These are phyloP conservation scores for Passalora sequoiae DNA, from an alignment of 2,329 filamentous ascomycete genomes.

Conservation along the genomic window DNA sequence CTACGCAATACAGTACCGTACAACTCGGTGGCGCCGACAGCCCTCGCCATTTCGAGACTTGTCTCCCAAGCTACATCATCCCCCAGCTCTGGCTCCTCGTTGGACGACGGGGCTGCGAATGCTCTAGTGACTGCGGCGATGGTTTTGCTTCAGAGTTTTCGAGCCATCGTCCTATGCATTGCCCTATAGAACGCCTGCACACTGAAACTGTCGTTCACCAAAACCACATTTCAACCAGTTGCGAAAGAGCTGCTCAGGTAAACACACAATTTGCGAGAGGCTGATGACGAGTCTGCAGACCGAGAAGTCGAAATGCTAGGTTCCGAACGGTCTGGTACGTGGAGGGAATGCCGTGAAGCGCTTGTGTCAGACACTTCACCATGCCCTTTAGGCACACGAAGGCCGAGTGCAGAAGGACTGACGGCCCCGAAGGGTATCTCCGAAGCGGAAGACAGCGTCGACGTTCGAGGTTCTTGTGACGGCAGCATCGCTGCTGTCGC, in stretches of 20 bases:
- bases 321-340: too few relatives aligned
- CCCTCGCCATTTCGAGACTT: background rate
- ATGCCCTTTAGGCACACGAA: too few relatives aligned
- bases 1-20: background rate
- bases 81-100: constrained; percentile 1
- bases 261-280: background rate
- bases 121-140: background rate
- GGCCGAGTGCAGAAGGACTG: too few relatives aligned
- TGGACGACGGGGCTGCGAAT: background rate
- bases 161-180: background rate
- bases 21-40: background rate
- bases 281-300: too few relatives aligned
- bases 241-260: background rate
- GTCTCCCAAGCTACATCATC: constrained; percentile 8
- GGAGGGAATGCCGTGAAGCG: too few relatives aligned
- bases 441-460: too few relatives aligned
- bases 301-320: too few relatives aligned
- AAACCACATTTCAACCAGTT: constrained; percentile 3
- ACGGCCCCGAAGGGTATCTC: too few relatives aligned
- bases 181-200: background rate
- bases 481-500: too few relatives aligned
- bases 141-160: background rate
- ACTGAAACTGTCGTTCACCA: background rate
- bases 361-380: too few relatives aligned
- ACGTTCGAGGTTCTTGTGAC: too few relatives aligned